Evolutionary conservation across 495 filamentous ascomycete species (phyloP), one percentile per base, ranked within the genome.

Genomic region (Hyaloscypha bicolor): DNA sequence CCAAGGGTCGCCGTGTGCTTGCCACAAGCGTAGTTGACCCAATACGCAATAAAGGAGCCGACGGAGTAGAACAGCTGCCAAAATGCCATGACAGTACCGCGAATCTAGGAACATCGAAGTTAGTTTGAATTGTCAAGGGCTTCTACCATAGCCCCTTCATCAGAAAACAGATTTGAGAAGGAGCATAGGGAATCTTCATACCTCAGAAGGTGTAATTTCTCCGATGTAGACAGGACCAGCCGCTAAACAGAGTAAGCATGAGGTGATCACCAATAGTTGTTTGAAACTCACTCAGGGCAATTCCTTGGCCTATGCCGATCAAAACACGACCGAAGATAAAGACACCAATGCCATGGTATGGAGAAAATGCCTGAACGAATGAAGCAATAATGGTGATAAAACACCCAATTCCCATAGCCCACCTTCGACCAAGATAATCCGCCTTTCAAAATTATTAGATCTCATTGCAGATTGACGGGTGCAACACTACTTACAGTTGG

Each of bases 1-100:
- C 92, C 77, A 83, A 92, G 76, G 90, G 88, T 64, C 78, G 84
- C 21, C 82, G 83, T 68, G 80, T 80, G 65, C 37, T n/a, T 29
- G 8, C 30, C 39, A 57, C 64, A 63, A 3, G 60, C 64, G 51
- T 91, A 92, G 77, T 91, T 87, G 70, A 93, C 90, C 91, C 92
- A 94, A 80, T 93, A 94, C 67, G 84, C 86, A 70, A 93, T 76
- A 79, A 94, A 85, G 75, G 94, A 93, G 31, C 92, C 92, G 61
- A 93, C 87, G 33, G 88, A 91, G 70, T 94, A 91, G 32, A 91
- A 90, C 69, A 93, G 80, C 78, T 94, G 92, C 76, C 94, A 90
- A 2, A 91, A 79, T 6, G 88, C 87, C 16, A 93, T 91, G 9
- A 96, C 80, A 4, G 88, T 87, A 45, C 92, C 92, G 31, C 82